phyloP scores from a whole-genome alignment of 78 protist genomes.

The Dictyostelium brefeldianum region DNA sequence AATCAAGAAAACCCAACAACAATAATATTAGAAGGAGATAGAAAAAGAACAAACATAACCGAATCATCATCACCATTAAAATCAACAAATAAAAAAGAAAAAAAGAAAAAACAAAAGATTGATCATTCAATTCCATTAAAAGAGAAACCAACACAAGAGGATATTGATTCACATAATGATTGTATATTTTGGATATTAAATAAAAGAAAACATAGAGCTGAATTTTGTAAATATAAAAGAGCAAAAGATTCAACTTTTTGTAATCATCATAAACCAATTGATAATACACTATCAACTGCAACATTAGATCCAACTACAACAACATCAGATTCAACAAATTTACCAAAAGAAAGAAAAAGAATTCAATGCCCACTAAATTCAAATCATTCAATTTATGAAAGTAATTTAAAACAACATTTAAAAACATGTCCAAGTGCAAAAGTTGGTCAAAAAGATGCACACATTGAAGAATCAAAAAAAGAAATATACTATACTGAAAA shows the following conservation, averaged over 20 bases:
- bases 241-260: conserved; percentile 46
- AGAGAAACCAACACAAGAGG: conserved; percentile 56
- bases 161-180: conserved; percentile 7
- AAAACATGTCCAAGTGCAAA: conserved; percentile 52
- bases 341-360: conserved; percentile 22
- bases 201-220: conserved; percentile 51
- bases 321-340: background rate
- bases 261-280: conserved; percentile 49
- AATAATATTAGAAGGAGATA: background rate
- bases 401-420: conserved; percentile 48
- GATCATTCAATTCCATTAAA: conserved; percentile 55
- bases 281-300: background rate
- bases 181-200: conserved; percentile 62
- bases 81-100: background rate
- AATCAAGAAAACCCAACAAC: no score
- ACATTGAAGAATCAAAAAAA: conserved; percentile 24
- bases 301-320: background rate
- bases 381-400: conserved; percentile 46
- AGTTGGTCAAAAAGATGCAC: conserved; percentile 31
- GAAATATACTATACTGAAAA: conserved; percentile 38
- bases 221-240: conserved; percentile 53
- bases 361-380: conserved; percentile 48
- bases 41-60: background rate
- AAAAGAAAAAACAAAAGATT: conserved; percentile 9
- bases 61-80: background rate